Percentiles rank a stretch among this genome's conserved stretches.
Evolutionary conservation across 305 asterid genomes (phyloP).

Genomic region (Fraxinus xanthoxyloides): DNA sequence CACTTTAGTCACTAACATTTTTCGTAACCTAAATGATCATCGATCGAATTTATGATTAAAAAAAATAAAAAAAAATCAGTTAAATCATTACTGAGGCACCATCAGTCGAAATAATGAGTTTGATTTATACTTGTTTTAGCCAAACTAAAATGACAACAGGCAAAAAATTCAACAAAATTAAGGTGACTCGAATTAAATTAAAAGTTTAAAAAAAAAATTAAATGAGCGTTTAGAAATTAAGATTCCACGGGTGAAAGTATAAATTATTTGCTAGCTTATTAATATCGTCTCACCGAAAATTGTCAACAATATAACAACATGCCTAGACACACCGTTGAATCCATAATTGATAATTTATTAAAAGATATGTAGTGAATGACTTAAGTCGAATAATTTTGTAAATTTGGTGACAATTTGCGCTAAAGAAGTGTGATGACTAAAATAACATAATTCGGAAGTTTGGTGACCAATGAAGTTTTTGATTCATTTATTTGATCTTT

Average conservation of each 20-base stretch:
- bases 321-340: neutral
- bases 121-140: neutral
- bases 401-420: neutral
- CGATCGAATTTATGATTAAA: neutral
- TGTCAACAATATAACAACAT: too few relatives aligned
- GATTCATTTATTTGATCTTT: neutral
- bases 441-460: neutral
- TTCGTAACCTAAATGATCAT: neutral
- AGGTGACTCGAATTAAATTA: neutral
- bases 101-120: neutral
- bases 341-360: too few relatives aligned
- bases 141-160: neutral
- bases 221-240: neutral
- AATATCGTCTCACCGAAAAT: neutral
- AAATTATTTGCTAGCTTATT: neutral
- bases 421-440: neutral
- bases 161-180: neutral
- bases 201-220: too few relatives aligned
- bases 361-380: neutral
- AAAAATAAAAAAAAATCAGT: too few relatives aligned
- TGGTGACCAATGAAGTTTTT: neutral
- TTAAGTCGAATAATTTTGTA: neutral
- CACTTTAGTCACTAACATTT: neutral
- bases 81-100: neutral
- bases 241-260: neutral